Conservation (phyloP, 1,284 basidiomycete species). For the Cryptococcus sp. region DNA sequence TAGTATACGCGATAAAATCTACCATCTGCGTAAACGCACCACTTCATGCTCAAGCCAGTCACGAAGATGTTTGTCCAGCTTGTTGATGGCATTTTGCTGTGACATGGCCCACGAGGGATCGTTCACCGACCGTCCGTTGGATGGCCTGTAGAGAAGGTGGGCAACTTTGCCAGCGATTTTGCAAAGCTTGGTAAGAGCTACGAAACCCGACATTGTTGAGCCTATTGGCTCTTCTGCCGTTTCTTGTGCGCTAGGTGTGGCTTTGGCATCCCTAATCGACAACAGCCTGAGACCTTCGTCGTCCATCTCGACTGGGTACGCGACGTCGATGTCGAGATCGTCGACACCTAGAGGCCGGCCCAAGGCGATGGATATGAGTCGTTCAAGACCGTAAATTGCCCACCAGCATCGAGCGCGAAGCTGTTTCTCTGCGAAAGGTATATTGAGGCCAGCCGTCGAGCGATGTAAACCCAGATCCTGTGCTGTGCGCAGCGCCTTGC, state of each 20-base stretch:
- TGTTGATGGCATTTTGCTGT: conserved; percentile 71
- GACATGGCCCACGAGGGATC: conserved; percentile 72
- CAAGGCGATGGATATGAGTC: conserved; percentile 80
- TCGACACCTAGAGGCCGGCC: conserved; percentile 60
- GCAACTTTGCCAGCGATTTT: conserved; percentile 76
- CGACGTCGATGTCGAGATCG: conserved; percentile 56
- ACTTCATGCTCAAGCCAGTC: conserved; percentile 73
- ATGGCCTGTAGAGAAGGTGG: conserved; percentile 47
- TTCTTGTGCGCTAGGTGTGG: neutral
- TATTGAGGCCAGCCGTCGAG: conserved; percentile 69
- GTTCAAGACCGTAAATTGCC: conserved; percentile 80
- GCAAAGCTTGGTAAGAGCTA: conserved; percentile 73
- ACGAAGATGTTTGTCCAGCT: conserved; percentile 70
- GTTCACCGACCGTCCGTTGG: conserved; percentile 33
- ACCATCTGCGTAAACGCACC: conserved; percentile 22
- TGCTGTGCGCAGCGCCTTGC: conserved; percentile 79
- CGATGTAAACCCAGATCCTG: conserved; percentile 88
- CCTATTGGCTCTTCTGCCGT: conserved; percentile 45
- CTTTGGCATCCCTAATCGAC: neutral
- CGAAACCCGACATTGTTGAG: conserved; percentile 69
- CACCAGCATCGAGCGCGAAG: conserved; percentile 86
- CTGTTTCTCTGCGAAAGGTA: conserved; percentile 77
- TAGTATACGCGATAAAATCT: neutral
- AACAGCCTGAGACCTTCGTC: conserved; percentile 66
- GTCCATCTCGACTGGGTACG: conserved; percentile 75